Evolutionary conservation across 1,284 basidiomycete genomes (phyloP).

Genomic region (Pholiota adiposa): DNA sequence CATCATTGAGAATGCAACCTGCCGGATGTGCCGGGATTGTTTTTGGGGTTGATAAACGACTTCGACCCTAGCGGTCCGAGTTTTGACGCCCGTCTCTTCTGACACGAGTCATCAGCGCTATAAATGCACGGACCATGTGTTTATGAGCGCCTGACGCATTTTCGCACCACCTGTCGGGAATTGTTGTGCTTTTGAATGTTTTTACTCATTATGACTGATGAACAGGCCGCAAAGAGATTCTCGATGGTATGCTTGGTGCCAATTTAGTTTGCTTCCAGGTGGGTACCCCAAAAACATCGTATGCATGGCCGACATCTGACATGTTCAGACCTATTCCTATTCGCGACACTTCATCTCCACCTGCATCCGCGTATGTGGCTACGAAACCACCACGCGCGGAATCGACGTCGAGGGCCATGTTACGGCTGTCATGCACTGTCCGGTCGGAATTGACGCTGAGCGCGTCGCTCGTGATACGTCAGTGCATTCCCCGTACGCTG

Average conservation of each 20-base stretch:
- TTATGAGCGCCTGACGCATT: not conserved
- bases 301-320: not conserved
- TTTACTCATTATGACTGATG: not conserved
- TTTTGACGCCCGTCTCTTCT: not conserved
- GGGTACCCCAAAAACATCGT: conserved; percentile 9
- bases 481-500: conserved; percentile 32
- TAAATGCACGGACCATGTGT: not conserved
- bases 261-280: conserved; percentile 95
- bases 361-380: conserved; percentile 95
- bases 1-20: not conserved
- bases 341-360: conserved; percentile 94
- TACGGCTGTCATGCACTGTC: conserved; percentile 87
- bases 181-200: not conserved
- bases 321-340: conserved; percentile 87
- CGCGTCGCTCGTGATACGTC: conserved; percentile 85
- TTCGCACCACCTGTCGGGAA: not conserved
- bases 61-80: conserved; percentile 2
- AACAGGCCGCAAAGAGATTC: conserved; percentile 83
- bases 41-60: not conserved
- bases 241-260: conserved; percentile 98
- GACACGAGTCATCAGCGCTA: not conserved
- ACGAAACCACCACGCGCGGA: conserved; percentile 84
- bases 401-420: conserved; percentile 93
- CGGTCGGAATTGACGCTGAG: conserved; percentile 96
- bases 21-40: not conserved